Base-by-base conservation (phyloP, 805 yeast species). In the Nadsonia fulvescens region DNA sequence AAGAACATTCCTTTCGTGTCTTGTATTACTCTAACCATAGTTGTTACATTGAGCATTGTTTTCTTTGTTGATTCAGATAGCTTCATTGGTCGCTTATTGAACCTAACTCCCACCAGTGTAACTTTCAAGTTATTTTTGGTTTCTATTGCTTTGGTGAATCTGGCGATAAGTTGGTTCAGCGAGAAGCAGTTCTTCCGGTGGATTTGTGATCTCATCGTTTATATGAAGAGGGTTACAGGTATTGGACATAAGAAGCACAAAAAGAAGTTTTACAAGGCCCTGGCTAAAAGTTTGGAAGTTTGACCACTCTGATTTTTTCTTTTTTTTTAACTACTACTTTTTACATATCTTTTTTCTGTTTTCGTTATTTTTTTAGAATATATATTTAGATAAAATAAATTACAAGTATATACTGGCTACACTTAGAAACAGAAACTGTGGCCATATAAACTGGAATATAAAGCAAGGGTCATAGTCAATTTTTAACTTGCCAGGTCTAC, bases 1-100 rank as follows among this genome's bases (percentile, higher is more conserved):
- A 58, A 68, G 34, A 89, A 56, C 36, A 26, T 36, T 7, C 92
- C 92, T 5, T 86, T 82, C 44, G 54, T 89, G 27, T 20, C 56
- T 2, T 79, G 82, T 27, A 56, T 77, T 21, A 35, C 54, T 0
- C 32, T 54, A 1, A 64, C 91, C 0, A 29, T 62, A 1, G 25
- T 56, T 4, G 32, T 70, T 6, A 70, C 86, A 9, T 33, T 59
- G 0, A 27, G 47, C 3, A 51, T 81, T 36, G 72, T 83, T 67
- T 37, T 47, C 13, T 12, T 43, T 13, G 50, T 70, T 4, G 51
- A 61, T 25, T 60, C 66, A 3, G 55, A 58, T 8, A 54, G 71
- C 1, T 46, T 57, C 45, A 44, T 73, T 34, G 93, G 86, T 1
- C 46, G 56, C 3, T 51, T 78, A 34, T 71, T 89, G 67, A 89